Base-by-base conservation (phyloP, 257 asterid species). In the Penstemon davidsonii region DNA sequence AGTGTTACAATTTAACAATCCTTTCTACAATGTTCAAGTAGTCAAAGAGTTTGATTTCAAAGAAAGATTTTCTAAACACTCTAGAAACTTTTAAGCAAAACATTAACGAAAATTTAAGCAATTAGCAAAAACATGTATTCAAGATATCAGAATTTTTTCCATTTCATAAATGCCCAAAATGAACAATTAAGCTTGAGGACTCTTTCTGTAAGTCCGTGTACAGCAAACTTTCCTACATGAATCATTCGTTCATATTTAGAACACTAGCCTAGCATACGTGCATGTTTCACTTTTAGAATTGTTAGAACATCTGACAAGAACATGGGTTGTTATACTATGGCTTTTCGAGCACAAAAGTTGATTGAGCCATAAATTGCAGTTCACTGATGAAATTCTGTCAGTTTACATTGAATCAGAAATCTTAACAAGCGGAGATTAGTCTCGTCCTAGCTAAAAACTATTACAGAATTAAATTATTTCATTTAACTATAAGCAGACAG, bases 1-100 rank as follows among this genome's bases (percentile, higher is more conserved):
- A 70, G 61, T 42, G 54, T 64, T 67, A 55, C 69, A 69, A 60
- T 77, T 55, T 38, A 67, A 72, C 76, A 64, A 58, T 61, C 13
- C 37, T 36, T 55, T 66, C 62, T 18, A 9, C 3, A 40, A 55
- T 12, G 40, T 67, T 19, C 64, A 64, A 64, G 18, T 19, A 58
- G 76, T 68, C 57, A 45, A 36, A 51, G 5, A 66, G 64, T 11
- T 55, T 56, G 68, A 58, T 33, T 67, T 36, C 12, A 40, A 33
- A 76, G 42, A 73, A 60, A 58, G 37, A 57, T 4, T 57, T n/a
- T 41, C 60, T 43, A 55, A 58, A 56, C 62, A 64, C 40, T 47
- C 38, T 53, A 38, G 46, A 63, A 37, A 55, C 45, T 60, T 64
- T 65, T 58, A 15, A 15, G 45, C 52, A 78, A 73, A 51, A 49